A percentile compares a stretch with the other conserved stretches of the same genome.
Evolutionary conservation across 2,329 filamentous ascomycete species (phyloP).

Genomic region (Coniochaeta ligniaria): DNA sequence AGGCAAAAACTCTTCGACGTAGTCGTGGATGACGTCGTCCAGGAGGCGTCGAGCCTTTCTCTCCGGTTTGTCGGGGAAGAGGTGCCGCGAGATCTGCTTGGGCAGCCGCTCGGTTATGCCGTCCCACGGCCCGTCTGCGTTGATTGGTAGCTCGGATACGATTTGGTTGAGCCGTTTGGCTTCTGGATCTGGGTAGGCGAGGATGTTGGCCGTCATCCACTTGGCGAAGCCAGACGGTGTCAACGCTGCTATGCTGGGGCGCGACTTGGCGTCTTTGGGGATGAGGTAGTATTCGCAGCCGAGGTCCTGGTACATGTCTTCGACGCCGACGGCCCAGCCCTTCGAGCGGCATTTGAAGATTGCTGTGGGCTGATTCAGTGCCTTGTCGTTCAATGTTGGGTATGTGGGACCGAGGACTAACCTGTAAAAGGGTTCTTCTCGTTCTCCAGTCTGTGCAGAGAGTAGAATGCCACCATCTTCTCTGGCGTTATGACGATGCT

Average conservation of each 20-base stretch:
- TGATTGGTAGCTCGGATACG: slow-evolving; percentile 63
- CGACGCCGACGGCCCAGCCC: slow-evolving; percentile 28
- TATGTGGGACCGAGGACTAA: slow-evolving; percentile 24
- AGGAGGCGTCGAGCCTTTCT: slow-evolving; percentile 51
- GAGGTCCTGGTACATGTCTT: slow-evolving; percentile 47
- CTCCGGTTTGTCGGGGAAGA: slow-evolving; percentile 59
- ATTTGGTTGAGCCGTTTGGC: slow-evolving; percentile 62
- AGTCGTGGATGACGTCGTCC: slow-evolving; percentile 49
- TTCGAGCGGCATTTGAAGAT: slow-evolving; percentile 39
- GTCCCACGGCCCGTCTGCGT: slow-evolving; percentile 41
- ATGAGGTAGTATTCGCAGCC: slow-evolving; percentile 60
- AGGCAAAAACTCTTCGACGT: slow-evolving; percentile 13
- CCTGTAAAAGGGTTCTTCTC: slow-evolving; percentile 66
- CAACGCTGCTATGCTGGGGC: slow-evolving; percentile 55
- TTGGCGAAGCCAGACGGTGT: slow-evolving; percentile 61
- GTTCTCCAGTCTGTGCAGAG: slow-evolving; percentile 52
- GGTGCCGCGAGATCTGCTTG: slow-evolving; percentile 65
- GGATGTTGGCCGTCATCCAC: slow-evolving; percentile 68
- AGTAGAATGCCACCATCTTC: slow-evolving; percentile 71
- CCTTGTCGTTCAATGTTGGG: slow-evolving; percentile 14
- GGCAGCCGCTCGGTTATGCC: slow-evolving; percentile 67
- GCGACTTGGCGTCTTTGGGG: slow-evolving; percentile 41
- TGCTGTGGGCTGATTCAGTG: slow-evolving; percentile 24
- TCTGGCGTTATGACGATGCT: slow-evolving; percentile 67
- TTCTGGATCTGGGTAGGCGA: slow-evolving; percentile 70